Evolutionary conservation across 2,329 filamentous ascomycete genomes (phyloP).

Genomic region (Trichoderma sp.): DNA sequence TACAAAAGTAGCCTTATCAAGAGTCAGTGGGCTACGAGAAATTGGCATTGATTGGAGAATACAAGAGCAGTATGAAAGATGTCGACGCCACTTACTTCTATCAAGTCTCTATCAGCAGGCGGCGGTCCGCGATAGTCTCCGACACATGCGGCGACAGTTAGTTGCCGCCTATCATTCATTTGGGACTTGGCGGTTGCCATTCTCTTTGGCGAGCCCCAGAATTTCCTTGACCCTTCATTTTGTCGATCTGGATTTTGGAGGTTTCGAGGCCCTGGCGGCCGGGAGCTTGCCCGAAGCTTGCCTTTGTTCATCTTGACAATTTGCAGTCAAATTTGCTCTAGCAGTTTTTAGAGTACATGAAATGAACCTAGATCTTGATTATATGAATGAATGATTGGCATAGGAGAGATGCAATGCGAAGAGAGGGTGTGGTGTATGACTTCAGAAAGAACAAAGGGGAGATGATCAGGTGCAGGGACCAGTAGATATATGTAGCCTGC

Average conservation of each 20-base stretch:
- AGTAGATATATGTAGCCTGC: not conserved
- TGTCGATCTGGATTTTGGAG: not conserved
- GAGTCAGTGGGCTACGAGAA: not conserved
- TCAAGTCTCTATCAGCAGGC: constrained; percentile 30
- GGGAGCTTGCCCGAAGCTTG: not conserved
- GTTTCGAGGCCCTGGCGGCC: not conserved
- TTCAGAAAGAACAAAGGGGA: not conserved
- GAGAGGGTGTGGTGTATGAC: not conserved
- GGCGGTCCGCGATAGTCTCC: constrained; percentile 32
- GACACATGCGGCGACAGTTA: constrained; percentile 26
- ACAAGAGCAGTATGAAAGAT: not conserved
- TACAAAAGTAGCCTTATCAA: constrained; percentile 32
- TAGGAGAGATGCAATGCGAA: not conserved
- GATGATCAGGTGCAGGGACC: not conserved
- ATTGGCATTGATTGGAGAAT: not conserved
- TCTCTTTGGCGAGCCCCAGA: not conserved
- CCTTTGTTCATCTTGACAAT: not conserved
- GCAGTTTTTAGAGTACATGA: not conserved
- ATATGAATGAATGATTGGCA: not conserved
- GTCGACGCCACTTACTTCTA: constrained; percentile 30
- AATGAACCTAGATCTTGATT: no score
- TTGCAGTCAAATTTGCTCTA: not conserved
- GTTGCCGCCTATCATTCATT: constrained; percentile 28
- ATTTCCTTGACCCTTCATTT: not conserved
- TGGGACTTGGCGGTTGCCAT: constrained; percentile 33